phyloP scores from a whole-genome alignment of 805 yeast species.

The Kodamaea hsintzibuensis region DNA sequence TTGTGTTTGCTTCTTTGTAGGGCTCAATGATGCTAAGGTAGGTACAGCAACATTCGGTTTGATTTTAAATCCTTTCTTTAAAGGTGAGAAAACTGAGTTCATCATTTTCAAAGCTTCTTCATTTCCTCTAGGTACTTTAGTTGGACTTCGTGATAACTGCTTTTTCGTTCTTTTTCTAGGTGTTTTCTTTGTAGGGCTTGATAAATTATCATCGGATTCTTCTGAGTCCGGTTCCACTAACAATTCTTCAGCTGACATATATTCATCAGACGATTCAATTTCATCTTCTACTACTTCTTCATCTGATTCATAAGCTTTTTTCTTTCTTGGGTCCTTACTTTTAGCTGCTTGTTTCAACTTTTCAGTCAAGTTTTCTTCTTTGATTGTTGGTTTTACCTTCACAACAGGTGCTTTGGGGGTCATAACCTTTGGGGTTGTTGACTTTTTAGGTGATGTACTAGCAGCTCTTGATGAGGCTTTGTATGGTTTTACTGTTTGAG shows the following conservation, averaged over 20 bases:
- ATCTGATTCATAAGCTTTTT: conserved; percentile 13
- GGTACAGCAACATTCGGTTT: conserved; percentile 20
- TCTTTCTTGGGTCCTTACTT: conserved; percentile 10
- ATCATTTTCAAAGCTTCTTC: conserved; percentile 25
- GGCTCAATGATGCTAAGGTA: conserved; percentile 22
- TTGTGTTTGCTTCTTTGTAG: conserved; percentile 11
- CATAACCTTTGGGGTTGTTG: not conserved
- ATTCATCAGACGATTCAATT: conserved; percentile 4
- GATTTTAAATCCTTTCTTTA: conserved; percentile 24
- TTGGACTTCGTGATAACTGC: conserved; percentile 1
- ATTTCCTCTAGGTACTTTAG: conserved; percentile 12
- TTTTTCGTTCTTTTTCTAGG: conserved; percentile 8
- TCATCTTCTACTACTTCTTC: conserved; percentile 7
- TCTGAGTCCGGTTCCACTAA: conserved; percentile 14
- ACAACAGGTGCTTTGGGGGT: not conserved
- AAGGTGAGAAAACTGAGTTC: conserved; percentile 20
- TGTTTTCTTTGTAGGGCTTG: conserved; percentile 9
- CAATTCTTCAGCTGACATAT: conserved; percentile 23
- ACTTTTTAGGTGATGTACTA: not conserved
- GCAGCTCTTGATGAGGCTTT: not conserved
- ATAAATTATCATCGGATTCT: conserved; percentile 7
- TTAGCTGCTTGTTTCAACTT: conserved; percentile 1
- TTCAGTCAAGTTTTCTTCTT: not conserved
- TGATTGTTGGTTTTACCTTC: not conserved
- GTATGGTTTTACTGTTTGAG: not conserved